phyloP scores from a whole-genome alignment of 2,329 filamentous ascomycete genomes.

The Botrytis squamosa region DNA sequence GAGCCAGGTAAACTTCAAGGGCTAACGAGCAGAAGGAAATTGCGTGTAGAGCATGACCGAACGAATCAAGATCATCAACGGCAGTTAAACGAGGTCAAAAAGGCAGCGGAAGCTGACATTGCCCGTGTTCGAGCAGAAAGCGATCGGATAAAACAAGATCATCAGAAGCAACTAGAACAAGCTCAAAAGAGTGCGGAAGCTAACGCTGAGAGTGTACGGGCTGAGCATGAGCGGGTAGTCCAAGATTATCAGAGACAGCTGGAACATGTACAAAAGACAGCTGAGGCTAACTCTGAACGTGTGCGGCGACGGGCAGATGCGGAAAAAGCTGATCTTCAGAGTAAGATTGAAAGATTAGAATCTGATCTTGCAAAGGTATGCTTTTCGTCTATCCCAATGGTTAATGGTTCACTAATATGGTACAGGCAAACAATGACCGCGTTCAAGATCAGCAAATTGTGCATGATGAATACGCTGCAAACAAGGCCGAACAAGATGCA shows the following conservation, averaged over 20 bases:
- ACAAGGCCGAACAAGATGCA: constrained; percentile 37
- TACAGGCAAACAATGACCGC: constrained; percentile 59
- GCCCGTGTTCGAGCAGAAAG: constrained; percentile 47
- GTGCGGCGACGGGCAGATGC: constrained; percentile 53
- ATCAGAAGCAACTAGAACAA: constrained; percentile 47
- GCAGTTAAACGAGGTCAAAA: constrained; percentile 49
- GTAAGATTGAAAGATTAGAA: constrained; percentile 60
- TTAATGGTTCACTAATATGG: constrained; percentile 27
- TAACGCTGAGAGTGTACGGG: constrained; percentile 48
- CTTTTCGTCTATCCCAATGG: neutral
- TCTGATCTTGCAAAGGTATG: constrained; percentile 60
- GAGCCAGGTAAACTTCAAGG: neutral
- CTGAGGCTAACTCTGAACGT: constrained; percentile 51
- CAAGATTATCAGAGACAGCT: constrained; percentile 45
- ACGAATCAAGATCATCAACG: constrained; percentile 40
- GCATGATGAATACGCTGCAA: constrained; percentile 50
- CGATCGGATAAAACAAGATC: constrained; percentile 33
- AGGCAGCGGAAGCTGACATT: constrained; percentile 48
- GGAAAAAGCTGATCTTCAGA: constrained; percentile 62
- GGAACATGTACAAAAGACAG: constrained; percentile 48
- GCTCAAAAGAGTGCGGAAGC: constrained; percentile 49
- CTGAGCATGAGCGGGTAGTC: constrained; percentile 38
- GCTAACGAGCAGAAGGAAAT: constrained; percentile 35
- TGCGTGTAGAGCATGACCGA: constrained; percentile 38
- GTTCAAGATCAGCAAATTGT: constrained; percentile 58